phyloP scores from a whole-genome alignment of 352 stramenopile genomes.

The Phytophthora hybrid region DNA sequence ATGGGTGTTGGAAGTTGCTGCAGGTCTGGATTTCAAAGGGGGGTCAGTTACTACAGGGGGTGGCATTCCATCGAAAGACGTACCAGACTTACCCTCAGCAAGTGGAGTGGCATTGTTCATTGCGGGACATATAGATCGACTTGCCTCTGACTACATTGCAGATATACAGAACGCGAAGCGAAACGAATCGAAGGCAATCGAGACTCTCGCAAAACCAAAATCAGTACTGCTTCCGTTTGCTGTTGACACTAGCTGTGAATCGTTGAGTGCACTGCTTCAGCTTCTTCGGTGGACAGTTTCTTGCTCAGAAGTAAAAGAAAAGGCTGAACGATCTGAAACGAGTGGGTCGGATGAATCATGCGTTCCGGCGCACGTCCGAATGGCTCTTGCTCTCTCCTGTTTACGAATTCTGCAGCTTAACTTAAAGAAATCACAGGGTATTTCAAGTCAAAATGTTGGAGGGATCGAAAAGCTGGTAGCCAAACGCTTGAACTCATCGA shows the following conservation, averaged over 20 bases:
- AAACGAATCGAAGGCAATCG: not conserved
- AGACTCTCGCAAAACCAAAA: not conserved
- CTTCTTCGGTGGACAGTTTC: slow-evolving; percentile 35
- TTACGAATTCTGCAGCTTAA: slow-evolving; percentile 60
- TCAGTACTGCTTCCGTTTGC: slow-evolving; percentile 47
- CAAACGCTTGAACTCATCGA: not conserved
- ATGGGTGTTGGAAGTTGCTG: slow-evolving; percentile 30
- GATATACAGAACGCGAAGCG: not conserved
- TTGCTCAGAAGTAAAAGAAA: slow-evolving; percentile 9
- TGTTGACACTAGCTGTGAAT: slow-evolving; percentile 45
- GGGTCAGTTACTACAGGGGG: not conserved
- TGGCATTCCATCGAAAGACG: slow-evolving; percentile 30
- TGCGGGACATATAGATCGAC: slow-evolving; percentile 55
- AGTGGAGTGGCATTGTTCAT: slow-evolving; percentile 43
- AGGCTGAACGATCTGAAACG: not conserved
- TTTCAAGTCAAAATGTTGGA: not conserved
- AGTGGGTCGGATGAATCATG: not conserved
- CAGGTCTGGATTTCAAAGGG: not conserved
- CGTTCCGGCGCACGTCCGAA: slow-evolving; percentile 22
- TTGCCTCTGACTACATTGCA: slow-evolving; percentile 41
- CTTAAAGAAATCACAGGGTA: slow-evolving; percentile 35
- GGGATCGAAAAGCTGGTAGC: not conserved
- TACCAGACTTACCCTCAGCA: slow-evolving; percentile 58
- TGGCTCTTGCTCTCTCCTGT: slow-evolving; percentile 46
- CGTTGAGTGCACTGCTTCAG: slow-evolving; percentile 39